Base-by-base conservation (phyloP, 345 rosid species). In the Passiflora organensis region DNA sequence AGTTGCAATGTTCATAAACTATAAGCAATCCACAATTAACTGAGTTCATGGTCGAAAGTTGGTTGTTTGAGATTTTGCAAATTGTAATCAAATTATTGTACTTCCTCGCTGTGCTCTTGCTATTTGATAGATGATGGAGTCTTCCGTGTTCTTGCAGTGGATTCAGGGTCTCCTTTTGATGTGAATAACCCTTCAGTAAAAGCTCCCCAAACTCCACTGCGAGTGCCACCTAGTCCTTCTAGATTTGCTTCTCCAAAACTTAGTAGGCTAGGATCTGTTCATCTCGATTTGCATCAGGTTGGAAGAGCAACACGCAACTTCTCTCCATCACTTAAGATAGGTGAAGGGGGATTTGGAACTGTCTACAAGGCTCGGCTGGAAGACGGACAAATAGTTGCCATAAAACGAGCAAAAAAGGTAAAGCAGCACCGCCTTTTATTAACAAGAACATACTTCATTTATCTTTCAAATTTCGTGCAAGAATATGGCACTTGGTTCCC, bases 361-460 rank as follows among this genome's bases (percentile, higher is more conserved):
- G 95, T 93, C 52, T 93, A 84, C 77, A 89, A 69, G 68, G 99
- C 91, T 0, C 52, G 53, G 43, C 74, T 93, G 53, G 89, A 83
- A 37, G 77, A 79, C 38, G 88, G 89, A 50, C 91, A 66, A 55
- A 56, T 80, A 60, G 95, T 93, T 49, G 99, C 99, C 67, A 80
- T 93, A 52, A 93, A 93, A 83, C 85, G 99, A 73, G 99, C 87
- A 46, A 93, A 89, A 77, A 86, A 80, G 91, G 99, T 86, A 72
- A 28, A 51, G 56, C 58, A 18, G 17, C 54, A 5, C 23, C 57
- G 51, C 16, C 19, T 25, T n/a, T n/a, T n/a, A n/a, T n/a, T n/a
- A n/a, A n/a, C n/a, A n/a, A n/a, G n/a, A n/a, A n/a, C n/a, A n/a
- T n/a, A n/a, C n/a, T n/a, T n/a, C n/a, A n/a, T n/a, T n/a, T n/a